Conservation (phyloP, 441 rosid genomes). For the Dalechampia spathulata region DNA sequence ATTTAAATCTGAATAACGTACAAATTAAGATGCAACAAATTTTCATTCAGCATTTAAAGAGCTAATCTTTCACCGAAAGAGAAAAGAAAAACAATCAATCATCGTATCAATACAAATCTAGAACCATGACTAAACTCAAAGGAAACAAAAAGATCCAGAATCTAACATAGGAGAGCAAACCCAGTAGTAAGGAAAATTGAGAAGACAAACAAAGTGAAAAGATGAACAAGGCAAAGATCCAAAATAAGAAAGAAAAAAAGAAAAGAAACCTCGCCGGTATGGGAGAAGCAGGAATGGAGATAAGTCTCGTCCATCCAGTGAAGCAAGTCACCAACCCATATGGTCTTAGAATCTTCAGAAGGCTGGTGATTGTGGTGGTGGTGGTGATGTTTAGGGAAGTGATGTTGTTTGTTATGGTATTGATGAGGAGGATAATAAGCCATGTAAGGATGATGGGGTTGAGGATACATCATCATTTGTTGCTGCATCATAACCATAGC, state of each 20-base stretch:
- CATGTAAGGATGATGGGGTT: conserved; percentile 37
- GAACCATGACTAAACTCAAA: background rate
- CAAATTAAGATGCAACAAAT: too few relatives aligned
- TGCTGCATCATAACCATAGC: conserved; percentile 91
- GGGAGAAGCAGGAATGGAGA: conserved; percentile 65
- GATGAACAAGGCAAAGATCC: background rate
- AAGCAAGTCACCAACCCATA: conserved; percentile 95
- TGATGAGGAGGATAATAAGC: conserved; percentile 35
- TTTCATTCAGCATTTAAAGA: too few relatives aligned
- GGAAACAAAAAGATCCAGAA: background rate
- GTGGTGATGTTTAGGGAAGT: conserved; percentile 23
- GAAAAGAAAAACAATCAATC: background rate
- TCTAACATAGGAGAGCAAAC: background rate
- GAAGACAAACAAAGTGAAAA: background rate
- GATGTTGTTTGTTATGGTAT: conserved; percentile 11
- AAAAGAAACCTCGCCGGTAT: conserved; percentile 60
- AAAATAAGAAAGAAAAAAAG: conserved; percentile 1
- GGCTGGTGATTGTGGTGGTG: conserved; percentile 32
- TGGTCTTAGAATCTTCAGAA: conserved; percentile 55
- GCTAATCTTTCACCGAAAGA: background rate
- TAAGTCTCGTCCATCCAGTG: conserved; percentile 97
- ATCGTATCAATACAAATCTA: background rate
- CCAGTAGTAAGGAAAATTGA: background rate
- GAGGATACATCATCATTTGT: conserved; percentile 68
- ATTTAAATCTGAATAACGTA: background rate